These are phyloP conservation scores for Penicillium sp. DNA, from an alignment of 2,329 filamentous ascomycete genomes.

Conservation along the genomic window DNA sequence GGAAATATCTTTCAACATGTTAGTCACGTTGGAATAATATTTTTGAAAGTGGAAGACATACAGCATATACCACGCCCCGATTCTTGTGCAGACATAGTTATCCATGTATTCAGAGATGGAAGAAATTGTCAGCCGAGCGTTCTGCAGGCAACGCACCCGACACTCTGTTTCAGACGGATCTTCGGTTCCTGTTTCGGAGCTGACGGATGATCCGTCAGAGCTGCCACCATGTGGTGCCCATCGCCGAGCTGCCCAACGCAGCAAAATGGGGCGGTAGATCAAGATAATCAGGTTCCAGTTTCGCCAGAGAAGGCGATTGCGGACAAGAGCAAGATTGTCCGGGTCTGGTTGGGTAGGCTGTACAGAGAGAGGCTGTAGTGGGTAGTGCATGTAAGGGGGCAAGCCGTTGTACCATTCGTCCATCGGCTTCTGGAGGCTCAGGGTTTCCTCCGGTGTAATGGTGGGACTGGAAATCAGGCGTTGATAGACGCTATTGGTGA, in stretches of 20 bases:
- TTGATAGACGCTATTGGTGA: constrained; percentile 51
- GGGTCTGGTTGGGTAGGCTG: constrained; percentile 36
- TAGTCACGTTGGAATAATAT: not conserved
- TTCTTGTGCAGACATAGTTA: constrained; percentile 44
- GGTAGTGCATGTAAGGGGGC: constrained; percentile 46
- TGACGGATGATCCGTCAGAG: constrained; percentile 24
- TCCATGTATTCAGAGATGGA: constrained; percentile 49
- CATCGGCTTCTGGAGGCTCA: constrained; percentile 46
- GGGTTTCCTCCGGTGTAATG: constrained; percentile 46
- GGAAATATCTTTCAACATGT: constrained; percentile 40
- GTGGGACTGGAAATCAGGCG: constrained; percentile 49
- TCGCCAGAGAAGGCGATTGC: constrained; percentile 48
- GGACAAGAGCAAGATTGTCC: constrained; percentile 43
- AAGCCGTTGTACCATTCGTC: constrained; percentile 48
- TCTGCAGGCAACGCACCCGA: constrained; percentile 44
- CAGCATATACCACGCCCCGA: constrained; percentile 52
- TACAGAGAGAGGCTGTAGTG: constrained; percentile 24
- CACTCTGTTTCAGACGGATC: constrained; percentile 45
- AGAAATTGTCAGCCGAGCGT: constrained; percentile 46
- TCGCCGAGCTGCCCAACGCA: constrained; percentile 44
- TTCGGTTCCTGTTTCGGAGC: constrained; percentile 32
- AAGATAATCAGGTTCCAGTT: constrained; percentile 50
- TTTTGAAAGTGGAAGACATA: constrained; percentile 22
- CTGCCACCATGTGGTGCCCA: constrained; percentile 32
- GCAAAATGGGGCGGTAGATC: constrained; percentile 48